A percentile compares a stretch with the other conserved stretches of the same genome.
Conservation (phyloP, 306 rosid species). For the Pterocarpus macrocarpus region DNA sequence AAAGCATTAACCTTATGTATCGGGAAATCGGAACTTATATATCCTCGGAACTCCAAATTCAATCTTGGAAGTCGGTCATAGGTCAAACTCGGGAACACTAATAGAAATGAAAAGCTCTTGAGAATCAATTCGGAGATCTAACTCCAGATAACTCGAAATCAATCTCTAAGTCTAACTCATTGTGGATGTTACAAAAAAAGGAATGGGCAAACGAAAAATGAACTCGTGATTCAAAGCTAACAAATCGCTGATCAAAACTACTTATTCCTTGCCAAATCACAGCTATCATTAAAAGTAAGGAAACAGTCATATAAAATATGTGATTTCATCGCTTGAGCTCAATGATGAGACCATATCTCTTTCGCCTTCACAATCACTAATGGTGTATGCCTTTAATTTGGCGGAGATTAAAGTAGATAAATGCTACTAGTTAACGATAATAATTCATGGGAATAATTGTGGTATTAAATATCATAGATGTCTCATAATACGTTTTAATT, state of each 20-base stretch:
- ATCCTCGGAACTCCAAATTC: too few species aligned
- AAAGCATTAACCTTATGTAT: too few species aligned
- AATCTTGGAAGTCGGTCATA: too few species aligned
- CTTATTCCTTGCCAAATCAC: slow-evolving; percentile 11
- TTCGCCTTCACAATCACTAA: background rate
- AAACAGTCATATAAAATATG: slow-evolving; percentile 4
- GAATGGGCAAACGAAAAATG: too few species aligned
- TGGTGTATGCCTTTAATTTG: background rate
- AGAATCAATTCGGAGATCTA: too few species aligned
- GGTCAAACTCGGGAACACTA: too few species aligned
- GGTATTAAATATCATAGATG: slow-evolving; percentile 12
- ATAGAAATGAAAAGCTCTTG: too few species aligned
- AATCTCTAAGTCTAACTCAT: too few species aligned
- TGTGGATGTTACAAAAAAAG: too few species aligned
- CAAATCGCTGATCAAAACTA: background rate
- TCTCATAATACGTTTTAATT: background rate
- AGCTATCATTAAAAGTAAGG: slow-evolving; percentile 7
- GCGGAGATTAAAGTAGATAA: background rate
- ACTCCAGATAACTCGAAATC: too few species aligned
- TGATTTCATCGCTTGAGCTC: slow-evolving; percentile 29
- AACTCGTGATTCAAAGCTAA: too few species aligned
- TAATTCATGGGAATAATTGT: background rate
- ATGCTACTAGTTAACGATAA: background rate
- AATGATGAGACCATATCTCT: slow-evolving; percentile 16
- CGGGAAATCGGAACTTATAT: too few species aligned